Conservation (phyloP, 169 alveolate genomes). For the Plasmodium blacklocki region DNA sequence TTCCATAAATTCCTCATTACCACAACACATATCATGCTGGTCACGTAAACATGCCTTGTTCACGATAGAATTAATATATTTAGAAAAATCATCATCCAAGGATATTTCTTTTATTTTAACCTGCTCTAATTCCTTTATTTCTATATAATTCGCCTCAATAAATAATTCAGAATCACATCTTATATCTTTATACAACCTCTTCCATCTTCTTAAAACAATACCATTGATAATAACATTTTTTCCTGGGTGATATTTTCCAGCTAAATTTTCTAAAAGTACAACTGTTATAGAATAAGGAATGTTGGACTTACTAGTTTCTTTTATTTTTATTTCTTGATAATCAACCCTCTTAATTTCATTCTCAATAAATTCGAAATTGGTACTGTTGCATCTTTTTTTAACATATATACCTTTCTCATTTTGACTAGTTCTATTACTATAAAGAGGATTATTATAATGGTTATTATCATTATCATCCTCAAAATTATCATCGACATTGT, state of each 20-base stretch:
- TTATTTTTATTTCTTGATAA: constrained; percentile 80
- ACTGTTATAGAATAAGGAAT: constrained; percentile 80
- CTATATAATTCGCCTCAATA: constrained; percentile 79
- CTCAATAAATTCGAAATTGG: constrained; percentile 70
- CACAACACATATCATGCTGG: constrained; percentile 12
- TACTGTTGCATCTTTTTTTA: constrained; percentile 64
- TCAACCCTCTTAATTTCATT: constrained; percentile 75
- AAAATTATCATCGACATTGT: neutral
- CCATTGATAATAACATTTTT: constrained; percentile 80
- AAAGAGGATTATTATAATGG: neutral
- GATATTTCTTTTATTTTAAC: constrained; percentile 33
- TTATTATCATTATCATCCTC: neutral
- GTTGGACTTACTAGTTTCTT: constrained; percentile 63
- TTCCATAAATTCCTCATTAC: constrained; percentile 4
- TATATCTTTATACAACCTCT: constrained; percentile 73
- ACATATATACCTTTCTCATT: constrained; percentile 27
- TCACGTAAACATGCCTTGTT: constrained; percentile 29
- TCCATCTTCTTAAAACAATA: constrained; percentile 80
- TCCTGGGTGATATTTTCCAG: constrained; percentile 84
- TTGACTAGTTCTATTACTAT: neutral
- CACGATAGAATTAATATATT: constrained; percentile 50
- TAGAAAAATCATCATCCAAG: constrained; percentile 53
- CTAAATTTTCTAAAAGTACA: constrained; percentile 80
- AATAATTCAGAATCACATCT: constrained; percentile 82
- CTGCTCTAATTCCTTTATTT: constrained; percentile 56